Evolutionary conservation across 2,329 filamentous ascomycete genomes (phyloP).

Genomic region (Chrysoporthe deuterocubensis): DNA sequence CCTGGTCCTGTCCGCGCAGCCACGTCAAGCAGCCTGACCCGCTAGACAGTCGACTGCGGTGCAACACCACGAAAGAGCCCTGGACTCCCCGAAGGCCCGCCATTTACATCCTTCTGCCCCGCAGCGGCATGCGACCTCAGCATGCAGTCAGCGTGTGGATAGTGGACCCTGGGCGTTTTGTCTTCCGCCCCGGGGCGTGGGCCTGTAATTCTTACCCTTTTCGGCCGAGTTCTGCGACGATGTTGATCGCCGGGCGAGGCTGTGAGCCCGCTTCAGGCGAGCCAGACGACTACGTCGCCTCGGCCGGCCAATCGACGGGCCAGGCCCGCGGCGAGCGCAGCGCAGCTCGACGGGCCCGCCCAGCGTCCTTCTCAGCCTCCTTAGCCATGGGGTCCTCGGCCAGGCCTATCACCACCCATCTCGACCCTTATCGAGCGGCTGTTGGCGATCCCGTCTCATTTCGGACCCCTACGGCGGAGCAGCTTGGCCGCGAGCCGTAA

Average conservation of each 20-base stretch:
- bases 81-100: neutral
- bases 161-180: neutral
- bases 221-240: neutral
- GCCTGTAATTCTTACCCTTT: neutral
- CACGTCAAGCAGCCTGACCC: neutral
- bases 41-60: neutral
- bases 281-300: neutral
- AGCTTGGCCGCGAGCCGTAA: neutral
- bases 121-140: neutral
- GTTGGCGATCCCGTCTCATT: constrained; percentile 1
- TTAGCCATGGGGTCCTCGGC: neutral
- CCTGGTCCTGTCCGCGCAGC: neutral
- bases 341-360: neutral
- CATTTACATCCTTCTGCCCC: neutral
- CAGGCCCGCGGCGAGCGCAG: neutral
- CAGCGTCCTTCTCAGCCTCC: neutral
- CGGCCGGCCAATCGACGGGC: constrained; percentile 2
- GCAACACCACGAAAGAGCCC: neutral
- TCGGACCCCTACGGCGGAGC: neutral
- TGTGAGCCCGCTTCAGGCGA: constrained; percentile 5
- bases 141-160: neutral
- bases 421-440: neutral
- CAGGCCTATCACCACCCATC: neutral
- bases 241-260: constrained; percentile 10
- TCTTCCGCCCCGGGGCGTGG: neutral